Percentiles rank a stretch among this genome's conserved stretches.
Evolutionary conservation across 495 filamentous ascomycete species (phyloP).

Genomic region (Tuber indicum): DNA sequence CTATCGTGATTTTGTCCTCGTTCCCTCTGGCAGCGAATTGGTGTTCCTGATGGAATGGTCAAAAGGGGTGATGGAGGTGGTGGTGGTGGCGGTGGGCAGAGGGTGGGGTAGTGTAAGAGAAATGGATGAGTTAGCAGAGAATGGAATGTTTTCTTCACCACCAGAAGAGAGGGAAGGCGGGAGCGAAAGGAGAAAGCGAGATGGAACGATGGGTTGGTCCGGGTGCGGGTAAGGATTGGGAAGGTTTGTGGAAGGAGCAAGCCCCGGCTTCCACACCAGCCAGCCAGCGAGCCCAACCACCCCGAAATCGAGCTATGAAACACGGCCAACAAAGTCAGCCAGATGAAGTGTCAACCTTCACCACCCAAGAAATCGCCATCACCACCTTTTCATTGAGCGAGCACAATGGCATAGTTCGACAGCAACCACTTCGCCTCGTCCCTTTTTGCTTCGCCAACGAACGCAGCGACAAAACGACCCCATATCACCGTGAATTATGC

Average conservation of each 20-base stretch:
- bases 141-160: conserved; percentile 1
- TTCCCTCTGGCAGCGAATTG: not conserved
- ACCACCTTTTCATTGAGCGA: not conserved
- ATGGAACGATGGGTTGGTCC: not conserved
- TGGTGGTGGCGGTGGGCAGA: not conserved
- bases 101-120: not conserved
- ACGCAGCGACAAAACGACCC: not conserved
- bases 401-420: not conserved
- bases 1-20: not conserved
- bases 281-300: not conserved
- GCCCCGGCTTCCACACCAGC: not conserved
- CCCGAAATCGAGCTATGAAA: not conserved
- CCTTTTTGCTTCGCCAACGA: not conserved
- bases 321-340: not conserved
- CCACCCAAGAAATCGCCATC: not conserved
- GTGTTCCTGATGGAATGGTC: not conserved
- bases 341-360: not conserved
- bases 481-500: not conserved
- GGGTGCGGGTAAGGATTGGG: not conserved
- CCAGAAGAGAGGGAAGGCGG: not conserved
- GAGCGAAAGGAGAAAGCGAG: not conserved
- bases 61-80: not conserved
- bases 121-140: conserved; percentile 2
- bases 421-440: not conserved
- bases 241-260: not conserved